phyloP scores from a whole-genome alignment of 169 alveolate genomes.

The Toxoplasma gondii region DNA sequence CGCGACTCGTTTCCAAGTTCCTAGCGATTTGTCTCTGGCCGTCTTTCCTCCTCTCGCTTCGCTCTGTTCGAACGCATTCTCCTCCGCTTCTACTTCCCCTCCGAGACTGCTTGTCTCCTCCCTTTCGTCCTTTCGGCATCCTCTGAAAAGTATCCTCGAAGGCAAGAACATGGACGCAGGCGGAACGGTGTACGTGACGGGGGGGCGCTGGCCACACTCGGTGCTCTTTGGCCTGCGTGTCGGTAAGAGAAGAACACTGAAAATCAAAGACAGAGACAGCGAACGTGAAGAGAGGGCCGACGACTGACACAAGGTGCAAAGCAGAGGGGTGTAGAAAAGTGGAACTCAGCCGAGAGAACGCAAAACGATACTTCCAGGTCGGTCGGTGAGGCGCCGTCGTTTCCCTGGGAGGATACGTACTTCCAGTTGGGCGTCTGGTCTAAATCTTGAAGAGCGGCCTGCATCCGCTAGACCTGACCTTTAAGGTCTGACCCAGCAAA shows the following conservation, averaged over 20 bases:
- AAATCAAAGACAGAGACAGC: background rate
- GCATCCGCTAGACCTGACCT: no score
- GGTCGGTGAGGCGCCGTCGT: background rate
- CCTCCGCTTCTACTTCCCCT: background rate
- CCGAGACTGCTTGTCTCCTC: background rate
- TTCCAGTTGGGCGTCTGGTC: no score
- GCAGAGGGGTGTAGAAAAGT: background rate
- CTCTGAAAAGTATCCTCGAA: background rate
- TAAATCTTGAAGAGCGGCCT: no score
- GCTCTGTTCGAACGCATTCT: no score
- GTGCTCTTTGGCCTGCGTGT: slow-evolving; percentile 7
- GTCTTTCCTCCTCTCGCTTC: background rate
- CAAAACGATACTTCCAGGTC: background rate
- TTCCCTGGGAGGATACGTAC: background rate
- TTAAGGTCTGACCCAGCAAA: no score
- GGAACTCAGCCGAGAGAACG: background rate
- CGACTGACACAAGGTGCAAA: background rate
- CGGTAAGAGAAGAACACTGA: background rate
- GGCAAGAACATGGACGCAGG: background rate
- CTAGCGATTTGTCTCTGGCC: background rate
- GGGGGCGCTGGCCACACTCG: slow-evolving; percentile 32
- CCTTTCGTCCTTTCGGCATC: background rate
- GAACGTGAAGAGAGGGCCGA: background rate
- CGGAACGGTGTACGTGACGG: background rate
- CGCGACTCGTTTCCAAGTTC: no score